phyloP scores from a whole-genome alignment of 106 monocot species.

The Dendrobium chrysotoxum region DNA sequence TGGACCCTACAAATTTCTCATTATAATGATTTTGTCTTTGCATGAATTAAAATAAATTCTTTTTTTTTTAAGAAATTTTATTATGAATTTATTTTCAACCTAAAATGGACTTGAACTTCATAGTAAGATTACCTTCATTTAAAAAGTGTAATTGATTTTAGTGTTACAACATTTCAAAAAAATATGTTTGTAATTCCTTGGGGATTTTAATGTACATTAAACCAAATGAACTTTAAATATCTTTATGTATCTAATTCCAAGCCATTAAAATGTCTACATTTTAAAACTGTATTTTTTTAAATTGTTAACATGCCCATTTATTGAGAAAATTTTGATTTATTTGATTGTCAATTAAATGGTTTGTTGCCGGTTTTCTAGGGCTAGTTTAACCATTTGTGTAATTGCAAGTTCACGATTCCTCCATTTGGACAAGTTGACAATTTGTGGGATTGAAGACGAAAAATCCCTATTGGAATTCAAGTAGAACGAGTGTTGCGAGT shows the following conservation, averaged over 20 bases:
- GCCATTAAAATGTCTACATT: background rate
- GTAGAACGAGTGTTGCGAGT: no score
- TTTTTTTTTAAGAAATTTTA: background rate
- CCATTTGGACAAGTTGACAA: no score
- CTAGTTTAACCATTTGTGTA: no score
- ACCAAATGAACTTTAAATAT: background rate
- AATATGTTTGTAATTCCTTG: background rate
- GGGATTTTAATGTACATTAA: background rate
- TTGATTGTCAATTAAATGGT: background rate
- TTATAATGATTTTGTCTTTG: background rate
- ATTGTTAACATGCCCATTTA: background rate
- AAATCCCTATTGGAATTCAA: no score
- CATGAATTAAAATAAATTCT: background rate
- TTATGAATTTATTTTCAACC: background rate
- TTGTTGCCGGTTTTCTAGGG: no score
- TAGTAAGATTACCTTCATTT: background rate
- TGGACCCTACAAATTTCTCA: background rate
- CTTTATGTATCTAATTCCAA: background rate
- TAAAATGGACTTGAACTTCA: background rate
- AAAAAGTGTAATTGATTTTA: background rate
- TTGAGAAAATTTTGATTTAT: no score
- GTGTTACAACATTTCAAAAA: background rate
- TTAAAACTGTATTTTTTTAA: background rate
- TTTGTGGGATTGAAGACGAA: no score
- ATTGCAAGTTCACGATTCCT: no score